Conservation (phyloP, 1,139 yeast genomes). For the Geotrichum phurueaensis region DNA sequence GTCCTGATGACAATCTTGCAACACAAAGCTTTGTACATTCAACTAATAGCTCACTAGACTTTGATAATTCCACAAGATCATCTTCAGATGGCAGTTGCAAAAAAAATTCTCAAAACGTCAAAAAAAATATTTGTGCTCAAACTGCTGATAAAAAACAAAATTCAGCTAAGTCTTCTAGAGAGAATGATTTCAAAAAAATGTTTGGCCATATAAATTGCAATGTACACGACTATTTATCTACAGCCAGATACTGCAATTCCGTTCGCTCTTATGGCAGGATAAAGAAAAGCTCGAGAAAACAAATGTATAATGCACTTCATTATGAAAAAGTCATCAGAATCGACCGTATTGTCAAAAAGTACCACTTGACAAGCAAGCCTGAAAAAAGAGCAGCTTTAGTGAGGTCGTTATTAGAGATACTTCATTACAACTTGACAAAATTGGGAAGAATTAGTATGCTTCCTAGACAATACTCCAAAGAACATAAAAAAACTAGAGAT, state of each 20-base stretch:
- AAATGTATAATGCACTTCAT: neutral
- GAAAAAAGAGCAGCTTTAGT: neutral
- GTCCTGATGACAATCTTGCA: too few species aligned
- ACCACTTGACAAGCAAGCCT: neutral
- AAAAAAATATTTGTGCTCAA: neutral
- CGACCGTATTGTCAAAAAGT: neutral
- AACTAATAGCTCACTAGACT: neutral
- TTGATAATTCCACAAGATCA: neutral
- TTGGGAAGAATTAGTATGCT: neutral
- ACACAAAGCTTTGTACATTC: too few species aligned
- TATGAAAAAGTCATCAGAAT: neutral
- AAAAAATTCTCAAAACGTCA: neutral
- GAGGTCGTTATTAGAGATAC: neutral
- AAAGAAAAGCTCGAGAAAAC: neutral
- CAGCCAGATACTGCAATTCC: neutral
- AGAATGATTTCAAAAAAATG: neutral
- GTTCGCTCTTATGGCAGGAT: neutral
- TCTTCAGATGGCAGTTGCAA: neutral
- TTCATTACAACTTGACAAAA: neutral
- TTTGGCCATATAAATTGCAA: neutral
- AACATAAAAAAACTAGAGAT: neutral
- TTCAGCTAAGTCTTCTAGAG: neutral
- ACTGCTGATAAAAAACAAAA: neutral
- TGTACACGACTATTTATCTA: neutral
- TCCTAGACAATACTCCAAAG: neutral